Evolutionary conservation across 257 asterid species (phyloP), one percentile per base, ranked within the genome.

Genomic region (Solanum virginianum): DNA sequence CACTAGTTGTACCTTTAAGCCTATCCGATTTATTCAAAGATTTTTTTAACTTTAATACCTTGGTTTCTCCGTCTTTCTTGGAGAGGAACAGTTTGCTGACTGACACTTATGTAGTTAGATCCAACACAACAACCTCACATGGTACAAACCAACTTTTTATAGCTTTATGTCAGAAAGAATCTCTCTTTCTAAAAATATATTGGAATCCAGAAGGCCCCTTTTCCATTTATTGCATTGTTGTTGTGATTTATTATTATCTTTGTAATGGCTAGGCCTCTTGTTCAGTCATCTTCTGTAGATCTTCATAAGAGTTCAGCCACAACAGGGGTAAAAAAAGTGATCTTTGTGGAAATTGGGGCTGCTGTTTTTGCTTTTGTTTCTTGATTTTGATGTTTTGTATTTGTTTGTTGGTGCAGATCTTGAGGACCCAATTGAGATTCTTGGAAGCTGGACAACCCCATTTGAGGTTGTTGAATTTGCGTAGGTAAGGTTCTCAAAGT

Each of bases 361-460:
- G 57, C 3, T 84, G 72, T 36, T 84, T 15, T 16, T 36, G 24
- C 7, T 82, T 11, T 16, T 60, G 13, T 49, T 80, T 45, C 72
- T 45, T 65, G 36, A 14, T 39, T 43, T 71, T 60, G 18, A 24
- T 72, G 47, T 55, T 36, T 81, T 80, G 26, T 10, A 22, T 70
- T 71, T 80, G 15, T 5, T 32, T 80, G 62, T 18, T 86, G 63
- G 81, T 68, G 90, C 87, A 90, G 92, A 83, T 90, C 74, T 85
- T 75, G 85, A 85, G 91, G 63, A 45, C 86, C 91, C 89, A 88
- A 43, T 82, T 87, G 88, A 85, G 88, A 24, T 68, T 85, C 29
- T 74, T 72, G 87, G 89, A 86, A 87, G 84, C 87, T 86, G 94
- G 89, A 81, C 93, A 88, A 86, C 83, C 88, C 88, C 91, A 83